A percentile compares a stretch with the other conserved stretches of the same genome.
Evolutionary conservation across 2,329 filamentous ascomycete genomes (phyloP).

Genomic region (Pyrenophora teres): DNA sequence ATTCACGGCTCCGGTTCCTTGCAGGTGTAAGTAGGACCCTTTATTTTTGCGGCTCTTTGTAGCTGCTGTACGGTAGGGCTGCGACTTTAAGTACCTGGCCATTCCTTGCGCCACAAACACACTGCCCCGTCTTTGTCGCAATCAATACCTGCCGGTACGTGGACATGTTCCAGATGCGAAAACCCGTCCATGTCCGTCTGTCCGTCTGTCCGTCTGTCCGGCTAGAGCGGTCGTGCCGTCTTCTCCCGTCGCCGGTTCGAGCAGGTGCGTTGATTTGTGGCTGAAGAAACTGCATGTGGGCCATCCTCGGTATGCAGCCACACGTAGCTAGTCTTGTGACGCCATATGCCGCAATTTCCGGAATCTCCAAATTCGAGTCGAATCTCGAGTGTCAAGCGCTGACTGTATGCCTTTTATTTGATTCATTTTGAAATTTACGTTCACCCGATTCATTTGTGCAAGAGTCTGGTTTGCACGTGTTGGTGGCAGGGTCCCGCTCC

Average conservation of each 20-base stretch:
- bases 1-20: slow-evolving; percentile 10
- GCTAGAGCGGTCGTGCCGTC: background rate
- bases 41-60: slow-evolving; percentile 8
- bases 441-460: background rate
- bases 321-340: slow-evolving; percentile 10
- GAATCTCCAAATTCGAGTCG: background rate
- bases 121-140: too few relatives aligned
- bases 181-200: background rate
- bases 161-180: background rate
- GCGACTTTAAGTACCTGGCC: background rate
- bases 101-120: background rate
- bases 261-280: slow-evolving; percentile 5
- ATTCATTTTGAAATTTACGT: background rate
- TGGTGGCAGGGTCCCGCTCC: slow-evolving; percentile 14
- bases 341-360: slow-evolving; percentile 10
- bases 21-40: slow-evolving; percentile 6
- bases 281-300: background rate
- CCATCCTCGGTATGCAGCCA: slow-evolving; percentile 10
- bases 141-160: too few relatives aligned
- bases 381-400: background rate
- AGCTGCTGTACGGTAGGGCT: slow-evolving; percentile 4
- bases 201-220: background rate
- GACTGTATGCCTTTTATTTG: background rate
- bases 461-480: background rate
- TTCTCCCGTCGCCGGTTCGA: slow-evolving; percentile 1